Evolutionary conservation across 306 rosid species (phyloP).

Genomic region (Ochetophila trinervis): DNA sequence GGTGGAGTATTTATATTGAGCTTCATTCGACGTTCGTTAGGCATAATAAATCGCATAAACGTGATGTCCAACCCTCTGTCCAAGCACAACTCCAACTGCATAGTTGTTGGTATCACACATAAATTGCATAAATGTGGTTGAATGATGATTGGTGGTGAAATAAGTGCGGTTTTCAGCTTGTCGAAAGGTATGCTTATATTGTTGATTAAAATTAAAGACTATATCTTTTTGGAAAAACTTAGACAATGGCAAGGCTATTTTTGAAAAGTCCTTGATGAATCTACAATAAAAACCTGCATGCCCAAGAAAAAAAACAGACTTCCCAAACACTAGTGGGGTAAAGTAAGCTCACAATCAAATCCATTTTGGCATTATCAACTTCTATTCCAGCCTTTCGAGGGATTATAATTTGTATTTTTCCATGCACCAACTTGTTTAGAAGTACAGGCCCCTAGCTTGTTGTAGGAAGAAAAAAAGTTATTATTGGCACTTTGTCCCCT

Average conservation of each 20-base stretch:
- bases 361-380: background rate
- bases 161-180: background rate
- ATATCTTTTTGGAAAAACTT: background rate
- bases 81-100: background rate
- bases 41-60: background rate
- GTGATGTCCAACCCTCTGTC: background rate
- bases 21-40: background rate
- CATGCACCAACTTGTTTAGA: no score
- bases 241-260: background rate
- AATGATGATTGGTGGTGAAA: background rate
- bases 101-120: background rate
- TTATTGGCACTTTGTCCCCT: no score
- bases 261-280: no score
- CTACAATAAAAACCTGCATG: background rate
- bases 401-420: no score
- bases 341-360: background rate
- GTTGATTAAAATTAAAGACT: background rate
- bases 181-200: background rate
- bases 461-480: no score
- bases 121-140: background rate
- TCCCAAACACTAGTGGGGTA: background rate
- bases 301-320: background rate
- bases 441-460: no score
- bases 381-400: no score
- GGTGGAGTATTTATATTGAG: background rate